Evolutionary conservation across 495 filamentous ascomycete genomes (phyloP), one percentile per base, ranked within the genome.

Genomic region (Aspergillus egyptiacus): DNA sequence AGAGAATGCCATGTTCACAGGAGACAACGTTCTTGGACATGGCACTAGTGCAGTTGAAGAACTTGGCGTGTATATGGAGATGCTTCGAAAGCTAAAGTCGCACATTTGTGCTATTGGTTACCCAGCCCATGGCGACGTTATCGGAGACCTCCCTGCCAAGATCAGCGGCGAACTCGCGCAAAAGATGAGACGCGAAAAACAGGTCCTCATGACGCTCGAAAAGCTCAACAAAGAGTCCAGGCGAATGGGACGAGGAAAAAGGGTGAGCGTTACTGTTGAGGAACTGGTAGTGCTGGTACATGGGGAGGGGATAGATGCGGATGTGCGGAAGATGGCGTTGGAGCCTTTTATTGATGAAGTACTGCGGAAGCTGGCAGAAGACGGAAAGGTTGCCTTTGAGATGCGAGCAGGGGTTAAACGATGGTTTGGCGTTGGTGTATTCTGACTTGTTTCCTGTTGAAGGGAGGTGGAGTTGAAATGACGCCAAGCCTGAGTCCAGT

Each of bases 1-100:
- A 42, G 83, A 88, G 49, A 74, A 85, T 47, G 87, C 85, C 18
- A 71, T 95, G 69, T 93, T 95, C 67, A 93, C 88, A 0, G 89
- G 86, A 8, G 89, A 95, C 60, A 94, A 72, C 51, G 46, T 74
- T 6, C 67, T 76, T 2, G 72, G 71, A 0, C 71, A 76, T 47
- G 73, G 72, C 4, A 36, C 19, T 15, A 50, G 48, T 20, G 48
- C 22, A 5, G 20, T 69, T 0, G 69, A 74, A 48, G 54, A 72
- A 4, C 64, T 76, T 0, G 57, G 61, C 6, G 42, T 36, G 6
- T 75, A 60, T 24, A 74, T 74, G 69, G 40, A 48, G 8, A 63
- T 39, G 13, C 56, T 75, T 6, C 43, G 50, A 3, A 47, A 24
- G 2, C 72, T 74, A 63, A 49, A 48, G 2, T 35, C 28, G 1